These are phyloP conservation scores for Quercus robur DNA, from an alignment of 306 rosid genomes.

Conservation along the genomic window DNA sequence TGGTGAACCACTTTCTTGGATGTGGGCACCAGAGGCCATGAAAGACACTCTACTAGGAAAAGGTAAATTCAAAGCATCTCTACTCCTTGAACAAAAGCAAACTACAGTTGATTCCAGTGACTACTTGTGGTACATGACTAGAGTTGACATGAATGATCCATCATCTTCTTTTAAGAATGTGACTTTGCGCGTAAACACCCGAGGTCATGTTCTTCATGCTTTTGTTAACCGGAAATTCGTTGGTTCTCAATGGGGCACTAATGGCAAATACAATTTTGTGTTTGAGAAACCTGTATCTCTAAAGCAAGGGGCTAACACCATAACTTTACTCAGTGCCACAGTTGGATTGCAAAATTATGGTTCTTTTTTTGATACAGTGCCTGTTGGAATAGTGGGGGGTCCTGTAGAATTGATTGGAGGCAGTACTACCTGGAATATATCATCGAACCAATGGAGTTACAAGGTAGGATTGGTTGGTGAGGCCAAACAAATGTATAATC, in stretches of 20 bases:
- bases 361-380: slow-evolving; percentile 22
- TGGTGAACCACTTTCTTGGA: slow-evolving; percentile 15
- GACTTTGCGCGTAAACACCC: background rate
- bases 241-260: slow-evolving; percentile 46
- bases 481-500: background rate
- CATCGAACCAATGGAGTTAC: slow-evolving; percentile 44
- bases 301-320: slow-evolving; percentile 31
- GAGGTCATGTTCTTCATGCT: slow-evolving; percentile 41
- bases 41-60: slow-evolving; percentile 25
- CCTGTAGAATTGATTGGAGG: slow-evolving; percentile 36
- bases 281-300: slow-evolving; percentile 34
- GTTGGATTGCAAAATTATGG: slow-evolving; percentile 57
- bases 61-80: background rate
- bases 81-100: slow-evolving; percentile 41
- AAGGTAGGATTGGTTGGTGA: slow-evolving; percentile 18
- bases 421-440: slow-evolving; percentile 42
- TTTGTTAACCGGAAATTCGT: slow-evolving; percentile 43
- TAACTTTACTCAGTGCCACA: slow-evolving; percentile 49
- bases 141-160: slow-evolving; percentile 1
- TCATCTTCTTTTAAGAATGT: background rate
- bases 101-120: slow-evolving; percentile 44
- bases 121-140: slow-evolving; percentile 61
- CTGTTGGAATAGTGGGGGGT: slow-evolving; percentile 33
- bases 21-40: slow-evolving; percentile 46
- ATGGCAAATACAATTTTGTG: slow-evolving; percentile 22